Percentiles rank a stretch among this genome's conserved stretches.
phyloP scores from a whole-genome alignment of 2,329 filamentous ascomycete genomes.

The Coniochaeta sp. region DNA sequence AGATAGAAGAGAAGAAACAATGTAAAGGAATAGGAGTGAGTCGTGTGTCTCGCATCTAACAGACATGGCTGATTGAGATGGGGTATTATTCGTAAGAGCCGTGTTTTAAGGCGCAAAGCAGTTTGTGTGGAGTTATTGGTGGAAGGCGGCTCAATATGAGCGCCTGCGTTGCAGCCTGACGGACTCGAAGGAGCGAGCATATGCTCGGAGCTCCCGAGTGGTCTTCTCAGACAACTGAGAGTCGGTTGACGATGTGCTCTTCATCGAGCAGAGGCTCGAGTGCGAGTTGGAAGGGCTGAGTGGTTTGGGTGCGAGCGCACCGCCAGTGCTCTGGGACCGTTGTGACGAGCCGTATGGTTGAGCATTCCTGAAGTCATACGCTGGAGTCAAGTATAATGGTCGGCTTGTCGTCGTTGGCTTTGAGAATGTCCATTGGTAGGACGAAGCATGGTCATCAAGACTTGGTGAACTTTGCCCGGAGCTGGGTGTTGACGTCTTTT shows the following conservation, averaged over 20 bases:
- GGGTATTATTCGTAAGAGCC: neutral
- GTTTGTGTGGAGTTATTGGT: slow-evolving; percentile 1
- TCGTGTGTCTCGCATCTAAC: slow-evolving; percentile 1
- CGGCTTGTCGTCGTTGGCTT: slow-evolving; percentile 22
- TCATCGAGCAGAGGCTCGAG: slow-evolving; percentile 74
- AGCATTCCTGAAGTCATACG: slow-evolving; percentile 65
- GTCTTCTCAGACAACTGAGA: slow-evolving; percentile 65
- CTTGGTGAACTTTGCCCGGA: slow-evolving; percentile 52
- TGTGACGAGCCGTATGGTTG: slow-evolving; percentile 48
- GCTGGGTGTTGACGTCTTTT: slow-evolving; percentile 53
- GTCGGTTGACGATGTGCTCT: slow-evolving; percentile 53
- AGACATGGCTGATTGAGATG: neutral
- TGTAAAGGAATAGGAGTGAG: neutral
- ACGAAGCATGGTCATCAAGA: slow-evolving; percentile 30
- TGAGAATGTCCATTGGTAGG: slow-evolving; percentile 39
- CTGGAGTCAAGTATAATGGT: slow-evolving; percentile 63
- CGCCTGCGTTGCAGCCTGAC: slow-evolving; percentile 54
- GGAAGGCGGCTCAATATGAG: slow-evolving; percentile 35
- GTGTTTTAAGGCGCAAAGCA: neutral
- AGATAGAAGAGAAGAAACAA: neutral
- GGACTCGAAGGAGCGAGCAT: slow-evolving; percentile 84
- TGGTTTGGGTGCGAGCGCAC: slow-evolving; percentile 22
- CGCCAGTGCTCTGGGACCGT: slow-evolving; percentile 23
- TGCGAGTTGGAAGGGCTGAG: slow-evolving; percentile 71
- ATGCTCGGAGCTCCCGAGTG: slow-evolving; percentile 72